Evolutionary conservation across 2,329 filamentous ascomycete species (phyloP).

Genomic region (Phaeosphaeriaceae sp.): DNA sequence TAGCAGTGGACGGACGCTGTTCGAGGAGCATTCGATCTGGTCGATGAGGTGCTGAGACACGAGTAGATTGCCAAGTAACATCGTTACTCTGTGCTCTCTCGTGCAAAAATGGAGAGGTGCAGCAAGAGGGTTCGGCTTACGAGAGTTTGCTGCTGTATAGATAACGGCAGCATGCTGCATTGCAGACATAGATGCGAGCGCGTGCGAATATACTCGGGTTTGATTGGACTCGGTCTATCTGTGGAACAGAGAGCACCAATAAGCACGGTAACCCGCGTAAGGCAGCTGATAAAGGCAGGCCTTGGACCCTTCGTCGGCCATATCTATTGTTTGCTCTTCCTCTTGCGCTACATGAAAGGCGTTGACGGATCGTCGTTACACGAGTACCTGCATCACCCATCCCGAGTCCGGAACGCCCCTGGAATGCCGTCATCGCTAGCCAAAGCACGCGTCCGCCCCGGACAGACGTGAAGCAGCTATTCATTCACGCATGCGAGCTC

Average conservation of each 20-base stretch:
- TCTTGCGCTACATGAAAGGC: background rate
- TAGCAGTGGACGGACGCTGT: background rate
- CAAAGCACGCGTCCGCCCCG: background rate
- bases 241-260: background rate
- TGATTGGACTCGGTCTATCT: background rate
- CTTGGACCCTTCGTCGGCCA: background rate
- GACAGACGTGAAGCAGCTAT: background rate
- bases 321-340: background rate
- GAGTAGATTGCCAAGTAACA: background rate
- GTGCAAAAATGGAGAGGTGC: background rate
- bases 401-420: background rate
- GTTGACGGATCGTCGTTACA: background rate
- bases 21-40: background rate
- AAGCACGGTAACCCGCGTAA: background rate
- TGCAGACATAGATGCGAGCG: background rate
- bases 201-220: background rate
- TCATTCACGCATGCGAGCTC: background rate
- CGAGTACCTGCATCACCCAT: background rate
- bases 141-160: background rate
- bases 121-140: background rate
- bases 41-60: background rate
- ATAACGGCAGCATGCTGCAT: background rate
- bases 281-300: background rate
- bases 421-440: background rate
- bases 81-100: background rate